These are phyloP conservation scores for Monosporascus sp. DNA, from an alignment of 2,329 filamentous ascomycete species.

Conservation along the genomic window DNA sequence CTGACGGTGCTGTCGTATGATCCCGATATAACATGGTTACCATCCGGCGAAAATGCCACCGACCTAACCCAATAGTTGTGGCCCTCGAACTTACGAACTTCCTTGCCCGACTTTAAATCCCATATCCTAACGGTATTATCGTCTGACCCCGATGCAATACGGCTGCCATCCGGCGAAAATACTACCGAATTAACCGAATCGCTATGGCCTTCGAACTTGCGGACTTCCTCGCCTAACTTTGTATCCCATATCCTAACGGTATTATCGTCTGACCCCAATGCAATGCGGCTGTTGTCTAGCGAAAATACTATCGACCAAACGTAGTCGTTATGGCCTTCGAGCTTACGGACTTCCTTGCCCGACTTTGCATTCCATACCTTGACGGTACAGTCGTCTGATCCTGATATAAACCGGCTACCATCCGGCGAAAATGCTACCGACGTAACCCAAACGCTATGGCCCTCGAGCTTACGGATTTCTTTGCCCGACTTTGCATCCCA, in stretches of 20 bases:
- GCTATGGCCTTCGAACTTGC: background rate
- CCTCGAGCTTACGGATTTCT: background rate
- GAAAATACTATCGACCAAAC: no score
- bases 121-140: background rate
- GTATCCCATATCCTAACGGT: background rate
- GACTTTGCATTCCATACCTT: no score
- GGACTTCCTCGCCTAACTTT: background rate
- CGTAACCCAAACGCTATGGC: background rate
- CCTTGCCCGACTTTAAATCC: background rate
- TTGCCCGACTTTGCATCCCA: no score
- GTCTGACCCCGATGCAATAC: background rate
- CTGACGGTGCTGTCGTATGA: background rate
- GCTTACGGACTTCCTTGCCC: background rate
- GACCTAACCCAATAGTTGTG: background rate
- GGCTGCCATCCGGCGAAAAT: background rate
- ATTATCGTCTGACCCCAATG: background rate
- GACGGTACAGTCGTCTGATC: no score
- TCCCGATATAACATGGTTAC: background rate
- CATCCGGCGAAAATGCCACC: background rate
- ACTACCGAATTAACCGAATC: background rate
- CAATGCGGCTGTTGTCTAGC: background rate
- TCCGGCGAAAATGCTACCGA: slow-evolving; percentile 1
- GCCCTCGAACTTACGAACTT: background rate
- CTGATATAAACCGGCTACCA: background rate
- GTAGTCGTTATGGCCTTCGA: no score